Evolutionary conservation across 768 basidiomycete species (phyloP).

Genomic region (Pleurotus tuber-regium): DNA sequence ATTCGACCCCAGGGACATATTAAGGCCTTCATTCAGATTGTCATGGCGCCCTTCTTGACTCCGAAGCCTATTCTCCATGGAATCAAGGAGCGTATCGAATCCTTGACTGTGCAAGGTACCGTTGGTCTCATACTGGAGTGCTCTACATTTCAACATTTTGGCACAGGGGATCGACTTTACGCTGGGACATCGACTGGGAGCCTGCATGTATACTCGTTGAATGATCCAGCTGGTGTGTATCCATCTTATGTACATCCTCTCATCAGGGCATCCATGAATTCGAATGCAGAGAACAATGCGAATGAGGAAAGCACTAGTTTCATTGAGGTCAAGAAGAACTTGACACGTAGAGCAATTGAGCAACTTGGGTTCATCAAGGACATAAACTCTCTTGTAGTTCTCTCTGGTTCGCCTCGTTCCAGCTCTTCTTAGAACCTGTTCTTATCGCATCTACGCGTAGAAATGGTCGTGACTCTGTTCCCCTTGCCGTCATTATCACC

Average conservation of each 20-base stretch:
- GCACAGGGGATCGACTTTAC: conserved; percentile 43
- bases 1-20: no score
- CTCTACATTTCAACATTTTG: no score
- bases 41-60: conserved; percentile 37
- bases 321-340: conserved; percentile 63
- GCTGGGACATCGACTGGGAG: conserved; percentile 34
- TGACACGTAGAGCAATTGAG: conserved; percentile 75
- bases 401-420: conserved; percentile 65
- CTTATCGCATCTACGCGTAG: conserved; percentile 36
- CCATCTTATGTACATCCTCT: conserved; percentile 7
- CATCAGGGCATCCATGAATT: background rate
- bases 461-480: conserved; percentile 70
- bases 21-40: no score
- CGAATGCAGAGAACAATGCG: conserved; percentile 18
- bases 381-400: conserved; percentile 78
- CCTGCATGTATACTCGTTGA: conserved; percentile 36
- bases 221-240: conserved; percentile 35
- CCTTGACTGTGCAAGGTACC: conserved; percentile 45
- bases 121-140: no score
- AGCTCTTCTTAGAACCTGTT: background rate
- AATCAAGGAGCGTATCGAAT: conserved; percentile 49
- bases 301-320: conserved; percentile 34
- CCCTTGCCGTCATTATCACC: conserved; percentile 73
- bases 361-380: conserved; percentile 85
- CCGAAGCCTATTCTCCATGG: conserved; percentile 35